Percentiles rank a stretch among this genome's conserved stretches.
Evolutionary conservation across 768 basidiomycete species (phyloP).

Genomic region (Paxillus involutus): DNA sequence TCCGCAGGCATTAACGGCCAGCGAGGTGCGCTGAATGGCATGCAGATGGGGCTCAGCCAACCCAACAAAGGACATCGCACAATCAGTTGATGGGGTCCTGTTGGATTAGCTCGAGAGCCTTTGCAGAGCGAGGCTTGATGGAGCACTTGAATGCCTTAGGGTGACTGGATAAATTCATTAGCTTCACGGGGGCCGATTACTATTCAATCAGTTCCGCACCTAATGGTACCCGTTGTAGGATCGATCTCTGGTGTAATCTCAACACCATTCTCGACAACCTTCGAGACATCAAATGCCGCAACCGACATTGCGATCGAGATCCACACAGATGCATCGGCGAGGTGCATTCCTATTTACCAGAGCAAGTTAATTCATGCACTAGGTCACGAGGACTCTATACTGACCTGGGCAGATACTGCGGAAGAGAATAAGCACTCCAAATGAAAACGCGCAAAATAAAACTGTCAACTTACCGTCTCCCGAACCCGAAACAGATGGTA

Average conservation of each 20-base stretch:
- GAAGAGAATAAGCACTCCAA: slow-evolving; percentile 1
- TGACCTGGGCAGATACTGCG: slow-evolving; percentile 30
- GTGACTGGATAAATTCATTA: slow-evolving; percentile 37
- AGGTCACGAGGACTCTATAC: neutral
- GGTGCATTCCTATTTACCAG: slow-evolving; percentile 40
- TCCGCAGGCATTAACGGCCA: neutral
- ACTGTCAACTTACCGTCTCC: slow-evolving; percentile 46
- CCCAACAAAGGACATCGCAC: neutral
- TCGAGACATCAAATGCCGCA: slow-evolving; percentile 48
- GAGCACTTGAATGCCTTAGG: slow-evolving; percentile 62
- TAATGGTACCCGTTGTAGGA: slow-evolving; percentile 63
- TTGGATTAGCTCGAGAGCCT: slow-evolving; percentile 53
- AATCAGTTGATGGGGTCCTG: slow-evolving; percentile 36
- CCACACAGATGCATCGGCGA: slow-evolving; percentile 53
- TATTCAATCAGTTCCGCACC: slow-evolving; percentile 34
- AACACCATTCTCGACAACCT: slow-evolving; percentile 43
- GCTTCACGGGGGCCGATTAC: neutral
- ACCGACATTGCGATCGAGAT: slow-evolving; percentile 43
- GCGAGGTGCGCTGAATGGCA: no score
- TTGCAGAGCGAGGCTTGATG: slow-evolving; percentile 60
- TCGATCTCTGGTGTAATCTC: slow-evolving; percentile 55
- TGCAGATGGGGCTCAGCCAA: neutral
- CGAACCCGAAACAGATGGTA: slow-evolving; percentile 67
- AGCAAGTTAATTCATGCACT: slow-evolving; percentile 22
- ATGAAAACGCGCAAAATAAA: slow-evolving; percentile 1